phyloP scores from a whole-genome alignment of 352 stramenopile genomes.

The Pythium monospermum region DNA sequence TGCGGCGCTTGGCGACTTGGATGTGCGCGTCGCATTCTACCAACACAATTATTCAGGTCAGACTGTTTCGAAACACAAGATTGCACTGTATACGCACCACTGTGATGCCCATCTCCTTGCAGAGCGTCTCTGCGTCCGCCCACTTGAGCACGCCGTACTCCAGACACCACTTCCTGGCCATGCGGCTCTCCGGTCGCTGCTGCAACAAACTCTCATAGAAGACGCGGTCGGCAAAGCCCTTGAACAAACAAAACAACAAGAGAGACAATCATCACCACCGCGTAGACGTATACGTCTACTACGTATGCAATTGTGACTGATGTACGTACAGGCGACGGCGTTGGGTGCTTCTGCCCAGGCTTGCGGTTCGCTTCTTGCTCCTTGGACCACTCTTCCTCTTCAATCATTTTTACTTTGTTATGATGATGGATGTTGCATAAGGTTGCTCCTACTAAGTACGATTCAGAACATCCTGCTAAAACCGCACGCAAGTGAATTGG shows the following conservation, averaged over 20 bases:
- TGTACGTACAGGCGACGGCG: conserved; percentile 61
- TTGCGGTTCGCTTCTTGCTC: conserved; percentile 87
- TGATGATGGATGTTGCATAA: no score
- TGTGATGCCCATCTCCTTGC: conserved; percentile 60
- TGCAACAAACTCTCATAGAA: conserved; percentile 89
- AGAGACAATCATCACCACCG: not conserved
- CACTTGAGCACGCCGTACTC: conserved; percentile 88
- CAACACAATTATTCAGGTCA: not conserved
- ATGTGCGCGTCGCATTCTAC: conserved; percentile 48
- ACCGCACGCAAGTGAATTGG: no score
- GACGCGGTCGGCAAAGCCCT: conserved; percentile 85
- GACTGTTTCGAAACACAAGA: not conserved
- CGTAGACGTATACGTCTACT: not conserved
- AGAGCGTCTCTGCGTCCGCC: conserved; percentile 73
- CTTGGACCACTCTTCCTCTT: conserved; percentile 87
- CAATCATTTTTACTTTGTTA: conserved; percentile 42
- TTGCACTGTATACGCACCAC: conserved; percentile 32
- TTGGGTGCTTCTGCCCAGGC: conserved; percentile 84
- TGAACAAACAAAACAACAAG: not conserved
- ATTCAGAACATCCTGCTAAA: no score
- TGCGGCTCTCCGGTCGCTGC: conserved; percentile 77
- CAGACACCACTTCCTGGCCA: conserved; percentile 89
- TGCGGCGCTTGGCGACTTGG: conserved; percentile 38
- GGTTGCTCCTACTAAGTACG: no score
- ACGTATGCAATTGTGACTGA: no score